Evolutionary conservation across 2,329 filamentous ascomycete species (phyloP).

Genomic region (Penicillium janthinellum): DNA sequence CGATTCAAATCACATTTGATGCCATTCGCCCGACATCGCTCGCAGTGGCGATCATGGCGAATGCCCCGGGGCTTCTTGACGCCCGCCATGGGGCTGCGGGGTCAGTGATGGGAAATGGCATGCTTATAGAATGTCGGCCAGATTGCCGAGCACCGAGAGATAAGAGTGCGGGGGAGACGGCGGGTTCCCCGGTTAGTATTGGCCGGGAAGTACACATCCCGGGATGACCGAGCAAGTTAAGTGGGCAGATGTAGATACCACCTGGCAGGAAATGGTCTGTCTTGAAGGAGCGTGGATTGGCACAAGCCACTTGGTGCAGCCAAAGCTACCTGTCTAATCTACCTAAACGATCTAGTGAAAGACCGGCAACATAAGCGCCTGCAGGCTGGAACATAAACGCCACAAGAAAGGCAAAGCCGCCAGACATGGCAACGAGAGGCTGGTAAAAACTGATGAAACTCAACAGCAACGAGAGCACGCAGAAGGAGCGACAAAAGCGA

Average conservation of each 20-base stretch:
- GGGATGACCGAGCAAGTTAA: no score
- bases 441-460: background rate
- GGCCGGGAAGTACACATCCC: background rate
- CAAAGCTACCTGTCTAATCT: background rate
- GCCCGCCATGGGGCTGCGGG: constrained; percentile 11
- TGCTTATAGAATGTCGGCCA: background rate
- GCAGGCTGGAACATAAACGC: background rate
- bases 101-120: background rate
- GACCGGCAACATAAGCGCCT: background rate
- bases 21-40: constrained; percentile 27
- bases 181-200: constrained; percentile 9
- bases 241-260: no score
- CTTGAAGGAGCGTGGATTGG: background rate
- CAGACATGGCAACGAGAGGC: background rate
- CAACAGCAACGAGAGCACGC: background rate
- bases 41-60: constrained; percentile 34
- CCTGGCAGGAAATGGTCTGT: background rate
- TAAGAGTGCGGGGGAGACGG: constrained; percentile 18
- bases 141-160: constrained; percentile 13
- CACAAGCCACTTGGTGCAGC: background rate
- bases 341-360: background rate
- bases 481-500: background rate
- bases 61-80: constrained; percentile 33
- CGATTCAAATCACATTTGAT: constrained; percentile 37
- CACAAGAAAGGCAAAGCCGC: background rate